Evolutionary conservation across 352 stramenopile species (phyloP), one percentile per base, ranked within the genome.

Genomic region (Phytophthora cajani): DNA sequence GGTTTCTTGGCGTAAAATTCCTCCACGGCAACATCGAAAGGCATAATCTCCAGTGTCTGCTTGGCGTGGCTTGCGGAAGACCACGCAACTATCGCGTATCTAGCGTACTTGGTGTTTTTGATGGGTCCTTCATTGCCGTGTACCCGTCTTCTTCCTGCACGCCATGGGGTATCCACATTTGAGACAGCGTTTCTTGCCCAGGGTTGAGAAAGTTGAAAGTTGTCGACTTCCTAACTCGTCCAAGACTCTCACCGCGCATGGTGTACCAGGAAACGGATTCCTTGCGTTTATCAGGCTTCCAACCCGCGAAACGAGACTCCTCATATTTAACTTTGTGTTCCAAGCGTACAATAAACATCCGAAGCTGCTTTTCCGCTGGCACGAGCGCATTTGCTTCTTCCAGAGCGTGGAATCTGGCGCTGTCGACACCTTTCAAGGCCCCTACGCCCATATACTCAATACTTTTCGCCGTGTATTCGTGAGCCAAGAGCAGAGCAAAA

Each of bases 61-160:
- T 52, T 12, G 3, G 17, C n/a, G 25, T 56, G 36, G 51, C 40
- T 46, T 4, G 9, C 40, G 3, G 44, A 46, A 23, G 64, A 49
- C 63, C 69, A 75, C 23, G 63, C 53, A 3, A 72, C 44, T 14
- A 75, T 36, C 12, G 49, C 69, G 30, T 62, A 71, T 30, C 59
- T 58, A 36, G 51, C 62, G 46, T 68, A 75, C 42, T 36, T 67
- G 16, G 69, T 75, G 16, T 23, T 69, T 61, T 64, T 72, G 5
- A 32, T 69, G 3, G 63, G 46, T 2, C 50, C 36, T 38, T 67
- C 38, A 21, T 67, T 67, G n/a, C 51, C 16, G 40, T 40, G 16
- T 56, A 60, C 5, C 69, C 69, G 40, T 72, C 63, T 58, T 64
- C 69, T 10, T 58, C 66, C 25, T 50, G 72, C 2, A 19, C 42